A percentile compares a stretch with the other conserved stretches of the same genome.
These are phyloP conservation scores for Carallia brachiata DNA, from an alignment of 345 rosid species.

Conservation along the genomic window DNA sequence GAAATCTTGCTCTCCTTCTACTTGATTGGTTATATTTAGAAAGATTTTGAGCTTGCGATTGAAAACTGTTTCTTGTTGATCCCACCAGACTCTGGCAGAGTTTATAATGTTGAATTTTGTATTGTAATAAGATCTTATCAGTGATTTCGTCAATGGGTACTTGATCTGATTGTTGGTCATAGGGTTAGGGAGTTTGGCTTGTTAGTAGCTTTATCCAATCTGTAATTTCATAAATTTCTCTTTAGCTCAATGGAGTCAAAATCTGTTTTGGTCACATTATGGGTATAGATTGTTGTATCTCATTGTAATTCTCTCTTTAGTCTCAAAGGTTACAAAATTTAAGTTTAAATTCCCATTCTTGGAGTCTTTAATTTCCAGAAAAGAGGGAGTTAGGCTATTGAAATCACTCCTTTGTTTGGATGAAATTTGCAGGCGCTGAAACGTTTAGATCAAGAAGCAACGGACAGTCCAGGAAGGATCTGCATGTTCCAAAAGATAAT, in stretches of 20 bases:
- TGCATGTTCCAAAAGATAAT: neutral
- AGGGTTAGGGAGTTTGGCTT: conserved; percentile 2
- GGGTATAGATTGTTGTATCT: conserved; percentile 3
- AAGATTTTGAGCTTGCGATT: too few relatives aligned
- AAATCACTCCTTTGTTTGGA: conserved; percentile 17
- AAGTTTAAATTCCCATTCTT: neutral
- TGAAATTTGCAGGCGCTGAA: neutral
- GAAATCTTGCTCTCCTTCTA: too few relatives aligned
- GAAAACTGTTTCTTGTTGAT: too few relatives aligned
- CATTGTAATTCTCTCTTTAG: neutral
- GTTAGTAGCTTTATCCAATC: neutral
- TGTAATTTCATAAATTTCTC: neutral
- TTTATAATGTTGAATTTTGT: too few relatives aligned
- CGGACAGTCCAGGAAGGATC: neutral
- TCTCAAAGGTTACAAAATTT: too few relatives aligned
- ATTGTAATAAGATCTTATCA: too few relatives aligned
- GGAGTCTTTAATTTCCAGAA: neutral
- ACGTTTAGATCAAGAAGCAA: neutral
- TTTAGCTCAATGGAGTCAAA: conserved; percentile 7
- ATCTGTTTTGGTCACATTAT: neutral
- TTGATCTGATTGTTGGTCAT: conserved; percentile 32
- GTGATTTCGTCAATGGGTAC: neutral
- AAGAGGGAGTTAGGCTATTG: neutral
- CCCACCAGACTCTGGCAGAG: too few relatives aligned
- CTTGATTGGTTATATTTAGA: too few relatives aligned